phyloP scores from a whole-genome alignment of 306 rosid species.

The Quillaja saponaria region DNA sequence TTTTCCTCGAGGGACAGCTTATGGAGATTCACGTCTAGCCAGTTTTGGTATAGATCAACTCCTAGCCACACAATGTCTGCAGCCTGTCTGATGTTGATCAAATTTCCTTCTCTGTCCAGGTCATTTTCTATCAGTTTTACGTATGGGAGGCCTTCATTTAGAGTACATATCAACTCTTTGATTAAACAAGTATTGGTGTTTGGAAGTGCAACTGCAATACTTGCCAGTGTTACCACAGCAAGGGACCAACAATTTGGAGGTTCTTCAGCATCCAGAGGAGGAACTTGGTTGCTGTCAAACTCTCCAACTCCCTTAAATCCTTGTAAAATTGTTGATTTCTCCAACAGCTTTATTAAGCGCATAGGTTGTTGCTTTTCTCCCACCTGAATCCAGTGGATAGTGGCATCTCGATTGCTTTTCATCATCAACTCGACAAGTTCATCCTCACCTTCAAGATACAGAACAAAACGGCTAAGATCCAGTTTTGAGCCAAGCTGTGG shows the following conservation, averaged over 20 bases:
- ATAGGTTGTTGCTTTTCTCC: constrained; percentile 66
- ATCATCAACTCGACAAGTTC: constrained; percentile 62
- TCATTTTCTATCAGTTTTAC: constrained; percentile 48
- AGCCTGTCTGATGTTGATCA: constrained; percentile 48
- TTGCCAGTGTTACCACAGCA: constrained; percentile 71
- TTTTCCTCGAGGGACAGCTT: constrained; percentile 50
- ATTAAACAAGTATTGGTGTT: constrained; percentile 32
- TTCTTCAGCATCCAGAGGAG: constrained; percentile 47
- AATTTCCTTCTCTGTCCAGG: constrained; percentile 49
- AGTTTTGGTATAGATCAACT: constrained; percentile 63
- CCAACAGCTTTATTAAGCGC: constrained; percentile 46
- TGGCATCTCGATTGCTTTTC: constrained; percentile 59
- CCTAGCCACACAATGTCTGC: constrained; percentile 69
- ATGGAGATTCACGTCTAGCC: constrained; percentile 68
- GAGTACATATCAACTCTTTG: constrained; percentile 38
- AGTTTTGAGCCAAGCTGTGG: constrained; percentile 26
- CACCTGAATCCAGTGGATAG: constrained; percentile 58
- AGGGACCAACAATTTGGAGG: constrained; percentile 79
- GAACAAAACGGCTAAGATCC: constrained; percentile 66
- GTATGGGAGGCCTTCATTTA: constrained; percentile 59
- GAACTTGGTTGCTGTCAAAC: constrained; percentile 58
- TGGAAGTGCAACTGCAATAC: constrained; percentile 70
- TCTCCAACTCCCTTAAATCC: constrained; percentile 61
- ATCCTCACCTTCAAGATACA: constrained; percentile 89
- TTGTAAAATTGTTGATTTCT: constrained; percentile 48